These are phyloP conservation scores for Ganoderma multipileum DNA, from an alignment of 1,284 basidiomycete genomes.

Conservation along the genomic window DNA sequence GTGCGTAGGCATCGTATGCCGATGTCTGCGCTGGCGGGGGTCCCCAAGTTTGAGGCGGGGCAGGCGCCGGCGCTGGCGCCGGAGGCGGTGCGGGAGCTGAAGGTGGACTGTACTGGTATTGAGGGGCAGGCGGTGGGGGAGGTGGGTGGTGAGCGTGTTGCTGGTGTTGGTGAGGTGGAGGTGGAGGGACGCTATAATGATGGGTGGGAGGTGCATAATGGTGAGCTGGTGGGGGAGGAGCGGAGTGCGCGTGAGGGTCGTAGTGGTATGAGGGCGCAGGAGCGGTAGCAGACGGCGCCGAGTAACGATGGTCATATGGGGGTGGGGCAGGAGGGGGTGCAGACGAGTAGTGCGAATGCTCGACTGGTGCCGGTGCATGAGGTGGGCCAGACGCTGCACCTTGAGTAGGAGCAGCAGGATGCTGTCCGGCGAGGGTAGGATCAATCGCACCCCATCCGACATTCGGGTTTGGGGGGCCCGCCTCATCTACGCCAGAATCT, in stretches of 20 bases:
- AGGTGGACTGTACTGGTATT: constrained; percentile 23
- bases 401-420: background rate
- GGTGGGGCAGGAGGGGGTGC: constrained; percentile 29
- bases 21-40: constrained; percentile 29
- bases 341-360: constrained; percentile 30
- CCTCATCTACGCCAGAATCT: constrained; percentile 25
- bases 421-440: constrained; percentile 34
- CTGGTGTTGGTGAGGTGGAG: constrained; percentile 34
- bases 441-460: constrained; percentile 36
- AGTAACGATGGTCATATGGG: constrained; percentile 38
- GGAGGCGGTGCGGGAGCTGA: constrained; percentile 18
- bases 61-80: constrained; percentile 21
- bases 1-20: constrained; percentile 35
- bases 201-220: constrained; percentile 37
- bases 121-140: constrained; percentile 29
- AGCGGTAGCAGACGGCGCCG: constrained; percentile 32
- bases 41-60: constrained; percentile 27
- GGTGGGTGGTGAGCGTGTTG: constrained; percentile 32
- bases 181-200: constrained; percentile 37
- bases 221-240: constrained; percentile 29
- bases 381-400: constrained; percentile 21
- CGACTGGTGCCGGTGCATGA: constrained; percentile 24
- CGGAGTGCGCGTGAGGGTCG: constrained; percentile 33
- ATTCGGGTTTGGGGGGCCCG: constrained; percentile 29
- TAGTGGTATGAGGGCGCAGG: constrained; percentile 34